Evolutionary conservation across 331 rosid species (phyloP), one percentile per base, ranked within the genome.

Genomic region (Rosa hybrid): DNA sequence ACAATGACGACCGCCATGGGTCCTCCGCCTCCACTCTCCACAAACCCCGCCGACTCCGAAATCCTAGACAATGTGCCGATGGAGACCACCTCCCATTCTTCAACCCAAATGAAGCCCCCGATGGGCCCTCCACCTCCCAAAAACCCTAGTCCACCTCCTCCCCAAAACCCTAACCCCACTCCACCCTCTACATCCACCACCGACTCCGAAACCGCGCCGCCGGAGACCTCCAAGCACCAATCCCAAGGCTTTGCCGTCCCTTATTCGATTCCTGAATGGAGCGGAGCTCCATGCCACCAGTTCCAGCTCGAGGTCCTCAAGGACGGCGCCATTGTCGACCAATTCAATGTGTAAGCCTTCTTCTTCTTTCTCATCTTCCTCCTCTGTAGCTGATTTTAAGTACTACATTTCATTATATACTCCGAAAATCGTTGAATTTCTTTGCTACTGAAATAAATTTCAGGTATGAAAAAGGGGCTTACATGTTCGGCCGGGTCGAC

Each of bases 401-500:
- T 57, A 10, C 4, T 57, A 23, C 63, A 57, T 57, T 57, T 8
- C 25, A 27, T n/a, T 30, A 23, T 4, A 46, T 60, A 8, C 5
- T 39, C 51, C 63, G 9, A 8, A 34, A 23, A 48, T 41, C 34
- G 12, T 38, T 70, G 41, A 23, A 12, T 65, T 60, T 49, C 63
- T 65, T 60, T 48, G 39, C 60, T 27, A 68, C 60, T 79, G 82
- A 72, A 13, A 44, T 44, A 63, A 59, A 0, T 44, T 75, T 63
- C 84, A 94, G 98, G 77, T 57, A 54, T 77, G 92, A 88, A 71
- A 95, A 95, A 78, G 99, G 99, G 42, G 98, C 99, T 8, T 95
- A 90, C 85, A 93, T 93, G 98, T 95, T 95, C 69, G 99, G 99
- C 72, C 91, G 98, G 42, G 90, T 90, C 76, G 97, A 95, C 80